Base-by-base conservation (phyloP, 768 basidiomycete species). In the Russula griseocarnosa region DNA sequence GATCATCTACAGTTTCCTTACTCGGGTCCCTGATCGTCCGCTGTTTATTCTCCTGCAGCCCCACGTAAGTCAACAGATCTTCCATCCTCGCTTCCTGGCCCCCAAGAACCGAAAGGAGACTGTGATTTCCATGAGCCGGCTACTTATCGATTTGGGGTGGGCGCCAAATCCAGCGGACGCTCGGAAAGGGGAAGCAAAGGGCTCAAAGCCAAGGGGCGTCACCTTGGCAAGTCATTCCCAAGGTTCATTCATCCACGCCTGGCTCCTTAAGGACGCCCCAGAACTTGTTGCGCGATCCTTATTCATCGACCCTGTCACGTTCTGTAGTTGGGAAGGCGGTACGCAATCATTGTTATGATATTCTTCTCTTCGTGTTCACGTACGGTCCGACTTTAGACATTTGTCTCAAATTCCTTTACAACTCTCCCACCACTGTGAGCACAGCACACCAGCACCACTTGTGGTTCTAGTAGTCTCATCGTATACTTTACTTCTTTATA, bases 321-420 rank as follows among this genome's bases (percentile, higher is more conserved):
- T 94, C 74, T 94, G 92, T 73, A 85, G 88, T 7, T 98, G 94
- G 94, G 94, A 97, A 82, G 94, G 93, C 64, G 88, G 90, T 88
- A 69, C 63, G 83, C 79, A 10, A 44, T 62, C 55, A 24, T n/a
- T 26, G 28, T 28, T 55, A 28, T 32, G 22, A 47, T 40, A 11
- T 36, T 14, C n/a, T 62, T 40, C 5, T 6, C 11, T 16, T 44
- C 3, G 51, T 61, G 56, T 36, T 62, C 47, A 38, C 30, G n/a
- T 60, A 54, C 60, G 59, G 51, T n/a, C 34, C 32, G 13, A 38
- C 30, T 24, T 24, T 69, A 89, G 92, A 94, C 74, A 85, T 95
- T 30, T 95, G 94, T 73, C 90, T 89, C 76, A 94, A 93, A 71
- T 96, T 96, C 75, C 78, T 94, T 58, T 96, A 95, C 73, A 80